These are phyloP conservation scores for Lichtheimia hyalospora DNA, from an alignment of 371 early-diverging fungal species.

Conservation along the genomic window DNA sequence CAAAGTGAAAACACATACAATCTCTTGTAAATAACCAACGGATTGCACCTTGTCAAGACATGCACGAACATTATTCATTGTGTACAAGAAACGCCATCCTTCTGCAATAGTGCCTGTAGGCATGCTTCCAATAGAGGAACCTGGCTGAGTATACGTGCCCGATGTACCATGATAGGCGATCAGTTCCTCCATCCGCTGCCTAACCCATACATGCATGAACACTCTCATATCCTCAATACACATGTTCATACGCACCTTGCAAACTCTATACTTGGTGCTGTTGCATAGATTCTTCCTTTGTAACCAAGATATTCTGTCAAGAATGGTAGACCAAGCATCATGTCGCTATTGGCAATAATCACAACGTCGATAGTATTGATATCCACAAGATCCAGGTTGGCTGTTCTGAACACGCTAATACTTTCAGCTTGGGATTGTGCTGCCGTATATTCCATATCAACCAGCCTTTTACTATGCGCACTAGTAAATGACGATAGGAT, in stretches of 20 bases:
- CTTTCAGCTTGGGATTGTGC: slow-evolving; percentile 9
- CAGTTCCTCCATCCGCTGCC: slow-evolving; percentile 70
- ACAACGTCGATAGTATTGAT: slow-evolving; percentile 70
- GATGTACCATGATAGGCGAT: slow-evolving; percentile 51
- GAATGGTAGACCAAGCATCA: slow-evolving; percentile 79
- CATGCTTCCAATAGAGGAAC: slow-evolving; percentile 10
- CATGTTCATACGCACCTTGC: slow-evolving; percentile 35
- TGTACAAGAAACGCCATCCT: slow-evolving; percentile 5
- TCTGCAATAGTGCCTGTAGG: not conserved
- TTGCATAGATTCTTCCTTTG: slow-evolving; percentile 77
- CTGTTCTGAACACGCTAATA: slow-evolving; percentile 45
- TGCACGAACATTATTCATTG: not conserved
- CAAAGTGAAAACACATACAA: not conserved
- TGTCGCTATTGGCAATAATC: slow-evolving; percentile 72
- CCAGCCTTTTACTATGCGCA: slow-evolving; percentile 12
- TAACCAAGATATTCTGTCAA: slow-evolving; percentile 85
- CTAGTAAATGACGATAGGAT: not conserved
- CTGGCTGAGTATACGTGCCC: slow-evolving; percentile 20
- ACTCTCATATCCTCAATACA: not conserved
- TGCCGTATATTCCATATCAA: slow-evolving; percentile 16
- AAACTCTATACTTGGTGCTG: slow-evolving; percentile 82
- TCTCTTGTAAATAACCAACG: slow-evolving; percentile 4
- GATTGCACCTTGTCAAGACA: slow-evolving; percentile 3
- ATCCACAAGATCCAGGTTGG: slow-evolving; percentile 56
- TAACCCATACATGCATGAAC: slow-evolving; percentile 3